Conservation (phyloP, 306 rosid species). For the Quercus robur region DNA sequence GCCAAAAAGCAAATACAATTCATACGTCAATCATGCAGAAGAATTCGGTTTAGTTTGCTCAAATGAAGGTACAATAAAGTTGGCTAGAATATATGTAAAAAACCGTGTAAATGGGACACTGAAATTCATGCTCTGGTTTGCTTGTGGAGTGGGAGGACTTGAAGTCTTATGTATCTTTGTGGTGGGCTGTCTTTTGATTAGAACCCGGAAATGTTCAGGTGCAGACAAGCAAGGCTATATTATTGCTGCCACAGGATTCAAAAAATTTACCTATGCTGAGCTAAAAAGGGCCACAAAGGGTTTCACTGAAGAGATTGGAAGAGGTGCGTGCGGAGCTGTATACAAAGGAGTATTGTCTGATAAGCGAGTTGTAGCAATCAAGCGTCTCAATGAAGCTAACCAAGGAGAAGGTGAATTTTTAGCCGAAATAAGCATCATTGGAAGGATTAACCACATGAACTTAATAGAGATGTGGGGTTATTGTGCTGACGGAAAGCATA, state of each 20-base stretch:
- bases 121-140: constrained; percentile 38
- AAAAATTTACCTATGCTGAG: constrained; percentile 44
- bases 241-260: constrained; percentile 37
- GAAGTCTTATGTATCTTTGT: constrained; percentile 35
- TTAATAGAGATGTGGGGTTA: constrained; percentile 40
- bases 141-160: constrained; percentile 42
- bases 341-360: constrained; percentile 5
- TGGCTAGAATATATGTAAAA: constrained; percentile 17
- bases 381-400: constrained; percentile 33
- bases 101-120: constrained; percentile 1
- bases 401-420: constrained; percentile 62
- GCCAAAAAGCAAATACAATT: constrained; percentile 16
- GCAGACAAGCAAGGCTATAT: constrained; percentile 23
- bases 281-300: constrained; percentile 44
- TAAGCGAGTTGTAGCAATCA: constrained; percentile 43
- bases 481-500: constrained; percentile 50
- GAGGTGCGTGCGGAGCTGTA: constrained; percentile 49
- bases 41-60: constrained; percentile 21
- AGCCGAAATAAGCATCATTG: background rate
- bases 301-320: constrained; percentile 56
- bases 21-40: background rate
- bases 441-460: too few species aligned
- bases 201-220: background rate
- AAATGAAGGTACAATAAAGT: background rate
- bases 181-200: constrained; percentile 24